These are phyloP conservation scores for Metarhizium rileyi DNA, from an alignment of 2,329 filamentous ascomycete species.

Conservation along the genomic window DNA sequence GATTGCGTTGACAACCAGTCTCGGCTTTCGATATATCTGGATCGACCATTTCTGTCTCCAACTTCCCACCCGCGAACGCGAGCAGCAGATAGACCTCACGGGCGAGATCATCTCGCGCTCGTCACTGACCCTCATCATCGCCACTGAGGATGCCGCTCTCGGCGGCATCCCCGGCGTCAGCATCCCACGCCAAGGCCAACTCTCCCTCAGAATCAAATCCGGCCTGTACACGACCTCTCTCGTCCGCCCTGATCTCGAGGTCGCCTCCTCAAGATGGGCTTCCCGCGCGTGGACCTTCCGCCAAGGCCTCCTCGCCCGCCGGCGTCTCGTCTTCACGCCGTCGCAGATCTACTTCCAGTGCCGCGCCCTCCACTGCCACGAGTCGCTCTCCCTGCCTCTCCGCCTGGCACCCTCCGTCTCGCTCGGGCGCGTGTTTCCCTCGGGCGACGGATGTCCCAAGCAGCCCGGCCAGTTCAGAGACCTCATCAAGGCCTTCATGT, in stretches of 20 bases:
- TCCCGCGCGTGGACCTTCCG: slow-evolving; percentile 27
- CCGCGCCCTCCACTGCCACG: slow-evolving; percentile 26
- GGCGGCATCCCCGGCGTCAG: slow-evolving; percentile 27
- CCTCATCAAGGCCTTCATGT: slow-evolving; percentile 22
- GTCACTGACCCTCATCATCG: slow-evolving; percentile 24
- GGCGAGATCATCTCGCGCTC: slow-evolving; percentile 25
- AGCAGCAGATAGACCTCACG: slow-evolving; percentile 20
- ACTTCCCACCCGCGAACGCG: slow-evolving; percentile 16
- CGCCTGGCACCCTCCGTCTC: slow-evolving; percentile 20
- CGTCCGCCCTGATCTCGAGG: slow-evolving; percentile 24
- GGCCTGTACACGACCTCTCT: slow-evolving; percentile 27
- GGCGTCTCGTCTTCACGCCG: slow-evolving; percentile 26
- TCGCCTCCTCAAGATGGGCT: slow-evolving; percentile 25
- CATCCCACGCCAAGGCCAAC: slow-evolving; percentile 22
- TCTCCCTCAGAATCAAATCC: slow-evolving; percentile 22
- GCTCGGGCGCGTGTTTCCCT: slow-evolving; percentile 24
- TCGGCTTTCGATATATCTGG: slow-evolving; percentile 29
- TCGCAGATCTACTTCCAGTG: slow-evolving; percentile 31
- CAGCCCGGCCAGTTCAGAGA: slow-evolving; percentile 17
- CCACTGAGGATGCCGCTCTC: slow-evolving; percentile 20
- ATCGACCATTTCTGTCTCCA: slow-evolving; percentile 27
- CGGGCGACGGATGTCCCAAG: slow-evolving; percentile 9
- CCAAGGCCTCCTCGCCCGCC: slow-evolving; percentile 25
- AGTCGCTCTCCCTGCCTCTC: slow-evolving; percentile 24
- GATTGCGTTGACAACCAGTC: slow-evolving; percentile 18